Percentiles rank a stretch among this genome's conserved stretches.
Evolutionary conservation across 2,329 filamentous ascomycete genomes (phyloP).

Genomic region (Raffaelea albimanens): DNA sequence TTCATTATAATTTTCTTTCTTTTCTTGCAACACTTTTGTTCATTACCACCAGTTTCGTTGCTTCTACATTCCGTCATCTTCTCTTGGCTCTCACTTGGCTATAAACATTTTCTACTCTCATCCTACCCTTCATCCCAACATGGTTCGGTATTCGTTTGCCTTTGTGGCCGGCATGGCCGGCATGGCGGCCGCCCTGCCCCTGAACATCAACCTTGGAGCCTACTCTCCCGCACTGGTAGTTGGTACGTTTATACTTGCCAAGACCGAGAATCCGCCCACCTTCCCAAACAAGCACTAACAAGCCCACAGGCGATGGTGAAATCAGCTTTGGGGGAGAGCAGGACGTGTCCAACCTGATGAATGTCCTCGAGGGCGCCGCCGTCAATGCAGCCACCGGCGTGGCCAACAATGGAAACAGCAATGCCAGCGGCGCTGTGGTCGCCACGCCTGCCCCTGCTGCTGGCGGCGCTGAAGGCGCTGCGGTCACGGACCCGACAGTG

Average conservation of each 20-base stretch:
- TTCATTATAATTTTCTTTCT: neutral
- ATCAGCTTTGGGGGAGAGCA: conserved; percentile 36
- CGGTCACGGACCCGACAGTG: conserved; percentile 5
- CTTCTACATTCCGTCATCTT: no score
- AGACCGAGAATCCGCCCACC: neutral
- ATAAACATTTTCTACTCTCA: neutral
- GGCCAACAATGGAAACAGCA: conserved; percentile 13
- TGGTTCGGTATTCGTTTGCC: conserved; percentile 12
- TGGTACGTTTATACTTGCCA: no score
- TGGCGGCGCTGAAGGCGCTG: conserved; percentile 8
- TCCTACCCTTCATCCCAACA: conserved; percentile 3
- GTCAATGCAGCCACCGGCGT: conserved; percentile 27
- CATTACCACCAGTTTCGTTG: no score
- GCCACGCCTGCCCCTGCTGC: neutral
- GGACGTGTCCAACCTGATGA: conserved; percentile 35
- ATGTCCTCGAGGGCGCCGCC: conserved; percentile 35
- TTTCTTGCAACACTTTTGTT: no score
- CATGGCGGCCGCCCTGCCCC: conserved; percentile 11
- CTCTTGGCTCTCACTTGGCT: neutral
- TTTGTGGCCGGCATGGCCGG: conserved; percentile 8
- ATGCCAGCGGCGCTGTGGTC: conserved; percentile 4
- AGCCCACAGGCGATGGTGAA: conserved; percentile 29
- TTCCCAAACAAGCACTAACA: neutral
- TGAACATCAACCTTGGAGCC: conserved; percentile 31
- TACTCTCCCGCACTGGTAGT: conserved; percentile 33